Conservation (phyloP, 345 rosid species). For the Cardamine occulta region DNA sequence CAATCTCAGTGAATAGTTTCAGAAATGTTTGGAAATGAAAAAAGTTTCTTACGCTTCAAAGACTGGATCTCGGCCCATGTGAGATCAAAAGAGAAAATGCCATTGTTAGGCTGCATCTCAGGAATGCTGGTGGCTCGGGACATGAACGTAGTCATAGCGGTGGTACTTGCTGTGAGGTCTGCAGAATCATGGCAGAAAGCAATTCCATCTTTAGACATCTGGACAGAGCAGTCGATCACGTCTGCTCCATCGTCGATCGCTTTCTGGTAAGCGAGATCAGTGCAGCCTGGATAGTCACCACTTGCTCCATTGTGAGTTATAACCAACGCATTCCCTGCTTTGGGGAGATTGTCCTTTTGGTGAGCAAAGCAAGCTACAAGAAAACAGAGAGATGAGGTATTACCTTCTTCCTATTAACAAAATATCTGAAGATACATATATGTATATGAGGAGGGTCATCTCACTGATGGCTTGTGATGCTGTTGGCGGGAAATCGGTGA, state of each 20-base stretch:
- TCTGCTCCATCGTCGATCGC: constrained; percentile 81
- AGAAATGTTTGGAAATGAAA: not conserved
- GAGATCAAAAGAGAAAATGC: constrained; percentile 87
- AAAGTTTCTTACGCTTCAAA: constrained; percentile 59
- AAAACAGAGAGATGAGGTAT: not conserved
- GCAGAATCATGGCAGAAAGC: constrained; percentile 74
- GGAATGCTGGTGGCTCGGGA: constrained; percentile 56
- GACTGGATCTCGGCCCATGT: constrained; percentile 85
- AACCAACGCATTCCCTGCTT: constrained; percentile 51
- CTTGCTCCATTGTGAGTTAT: constrained; percentile 90
- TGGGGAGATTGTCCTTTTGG: constrained; percentile 41
- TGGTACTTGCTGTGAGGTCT: constrained; percentile 65
- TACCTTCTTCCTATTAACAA: constrained; percentile 4
- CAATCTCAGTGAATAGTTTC: not conserved
- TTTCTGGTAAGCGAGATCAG: constrained; percentile 80
- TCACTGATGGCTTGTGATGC: constrained; percentile 74
- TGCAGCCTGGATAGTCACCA: constrained; percentile 78
- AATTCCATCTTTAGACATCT: constrained; percentile 81
- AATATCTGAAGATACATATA: not conserved
- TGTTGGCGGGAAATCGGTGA: constrained; percentile 84
- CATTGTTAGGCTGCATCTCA: constrained; percentile 65
- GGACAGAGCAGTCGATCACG: constrained; percentile 80
- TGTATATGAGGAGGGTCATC: constrained; percentile 26
- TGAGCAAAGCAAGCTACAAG: constrained; percentile 70
- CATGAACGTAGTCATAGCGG: constrained; percentile 60